Evolutionary conservation across 2,329 filamentous ascomycete genomes (phyloP).

Genomic region (Rhytidhysteron rufulum): DNA sequence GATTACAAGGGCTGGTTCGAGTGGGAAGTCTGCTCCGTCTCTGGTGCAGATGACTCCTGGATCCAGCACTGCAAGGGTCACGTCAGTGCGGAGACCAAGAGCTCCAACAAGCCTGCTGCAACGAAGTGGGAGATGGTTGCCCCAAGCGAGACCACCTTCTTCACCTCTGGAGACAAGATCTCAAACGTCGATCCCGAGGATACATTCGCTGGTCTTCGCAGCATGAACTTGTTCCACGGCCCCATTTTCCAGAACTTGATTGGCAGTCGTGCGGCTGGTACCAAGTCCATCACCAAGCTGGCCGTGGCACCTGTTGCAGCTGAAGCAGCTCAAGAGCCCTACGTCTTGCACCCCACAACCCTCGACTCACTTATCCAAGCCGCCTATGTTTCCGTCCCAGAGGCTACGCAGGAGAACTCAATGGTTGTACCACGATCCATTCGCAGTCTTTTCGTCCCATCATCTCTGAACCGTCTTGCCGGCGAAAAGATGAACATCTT

Average conservation of each 20-base stretch:
- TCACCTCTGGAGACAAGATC: no score
- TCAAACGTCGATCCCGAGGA: no score
- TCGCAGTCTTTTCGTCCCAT: neutral
- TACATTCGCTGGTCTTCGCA: no score
- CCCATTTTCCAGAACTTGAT: no score
- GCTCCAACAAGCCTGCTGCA: constrained; percentile 41
- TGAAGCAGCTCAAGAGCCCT: neutral
- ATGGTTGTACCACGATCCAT: neutral
- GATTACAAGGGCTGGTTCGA: neutral
- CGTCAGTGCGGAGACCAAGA: constrained; percentile 37
- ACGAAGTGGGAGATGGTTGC: constrained; percentile 11
- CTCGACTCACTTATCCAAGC: constrained; percentile 2
- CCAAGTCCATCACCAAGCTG: neutral
- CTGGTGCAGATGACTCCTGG: constrained; percentile 28
- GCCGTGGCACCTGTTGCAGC: neutral
- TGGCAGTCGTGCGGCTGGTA: no score
- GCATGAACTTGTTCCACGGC: no score
- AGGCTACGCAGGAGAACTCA: neutral
- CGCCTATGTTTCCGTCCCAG: neutral
- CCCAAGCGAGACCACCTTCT: constrained; percentile 7
- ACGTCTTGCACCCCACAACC: constrained; percentile 3
- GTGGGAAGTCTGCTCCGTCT: neutral
- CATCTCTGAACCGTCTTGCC: neutral
- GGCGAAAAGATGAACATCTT: neutral
- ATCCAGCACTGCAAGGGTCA: constrained; percentile 50